Percentiles rank a stretch among this genome's conserved stretches.
These are phyloP conservation scores for Allomyces macrogynus DNA, from an alignment of 192 early-diverging fungal species.

Conservation along the genomic window DNA sequence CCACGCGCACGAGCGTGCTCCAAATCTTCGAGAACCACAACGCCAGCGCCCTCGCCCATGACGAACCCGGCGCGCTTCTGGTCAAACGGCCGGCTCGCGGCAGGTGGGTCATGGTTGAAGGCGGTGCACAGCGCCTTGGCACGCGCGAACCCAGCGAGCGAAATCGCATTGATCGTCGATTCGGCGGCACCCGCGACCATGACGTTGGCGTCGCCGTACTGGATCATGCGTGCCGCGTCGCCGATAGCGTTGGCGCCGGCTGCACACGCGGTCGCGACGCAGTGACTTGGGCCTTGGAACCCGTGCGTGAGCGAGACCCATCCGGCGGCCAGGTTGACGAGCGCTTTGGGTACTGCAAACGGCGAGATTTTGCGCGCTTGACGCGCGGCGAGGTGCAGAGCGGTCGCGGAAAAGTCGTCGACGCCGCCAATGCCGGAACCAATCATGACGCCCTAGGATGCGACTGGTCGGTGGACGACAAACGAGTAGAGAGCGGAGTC, in stretches of 20 bases:
- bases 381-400: conserved; percentile 8
- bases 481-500: neutral
- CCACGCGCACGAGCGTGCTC: conserved; percentile 67
- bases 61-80: conserved; percentile 72
- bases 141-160: conserved; percentile 71
- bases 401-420: conserved; percentile 34
- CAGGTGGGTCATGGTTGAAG: conserved; percentile 55
- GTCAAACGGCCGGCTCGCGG: conserved; percentile 86
- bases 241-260: conserved; percentile 90
- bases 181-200: conserved; percentile 88
- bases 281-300: conserved; percentile 75
- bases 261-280: conserved; percentile 82
- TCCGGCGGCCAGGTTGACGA: conserved; percentile 91
- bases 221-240: conserved; percentile 83
- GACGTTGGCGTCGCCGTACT: conserved; percentile 80
- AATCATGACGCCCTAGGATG: conserved; percentile 63
- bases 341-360: conserved; percentile 71
- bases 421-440: conserved; percentile 86
- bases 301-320: conserved; percentile 78
- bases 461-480: neutral
- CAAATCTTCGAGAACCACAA: conserved; percentile 73
- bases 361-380: conserved; percentile 63
- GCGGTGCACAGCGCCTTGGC: conserved; percentile 62
- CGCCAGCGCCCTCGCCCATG: conserved; percentile 77
- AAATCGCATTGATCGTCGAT: conserved; percentile 59